Conservation (phyloP, 2,329 filamentous ascomycete species). For the Fusarium austroafricanum region DNA sequence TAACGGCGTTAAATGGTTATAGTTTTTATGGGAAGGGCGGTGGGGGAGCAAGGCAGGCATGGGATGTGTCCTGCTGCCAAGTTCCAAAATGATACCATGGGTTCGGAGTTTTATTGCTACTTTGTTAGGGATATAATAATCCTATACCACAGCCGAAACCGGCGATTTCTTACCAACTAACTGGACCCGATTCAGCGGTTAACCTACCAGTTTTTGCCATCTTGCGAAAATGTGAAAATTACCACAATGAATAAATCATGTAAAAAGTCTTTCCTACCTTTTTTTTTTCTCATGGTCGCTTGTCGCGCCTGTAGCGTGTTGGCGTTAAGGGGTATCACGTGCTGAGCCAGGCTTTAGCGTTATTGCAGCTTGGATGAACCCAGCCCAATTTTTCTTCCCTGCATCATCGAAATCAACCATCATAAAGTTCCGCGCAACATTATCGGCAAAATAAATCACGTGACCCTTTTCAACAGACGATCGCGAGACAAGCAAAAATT, state of each 20-base stretch:
- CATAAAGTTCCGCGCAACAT: constrained; percentile 31
- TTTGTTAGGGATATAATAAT: constrained; percentile 31
- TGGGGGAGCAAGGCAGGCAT: constrained; percentile 29
- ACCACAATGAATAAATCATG: neutral
- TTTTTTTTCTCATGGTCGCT: constrained; percentile 3
- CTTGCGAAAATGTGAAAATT: neutral
- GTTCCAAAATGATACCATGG: constrained; percentile 54
- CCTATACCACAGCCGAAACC: constrained; percentile 25
- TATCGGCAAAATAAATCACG: constrained; percentile 45
- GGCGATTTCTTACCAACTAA: constrained; percentile 15
- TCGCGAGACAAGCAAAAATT: constrained; percentile 42
- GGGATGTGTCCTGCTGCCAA: constrained; percentile 34
- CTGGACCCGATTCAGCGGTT: neutral
- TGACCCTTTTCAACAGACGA: constrained; percentile 46
- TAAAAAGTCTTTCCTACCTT: neutral
- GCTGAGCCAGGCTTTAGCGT: constrained; percentile 41
- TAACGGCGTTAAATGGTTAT: constrained; percentile 37
- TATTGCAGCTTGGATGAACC: constrained; percentile 23
- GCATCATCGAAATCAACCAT: constrained; percentile 45
- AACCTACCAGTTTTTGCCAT: neutral
- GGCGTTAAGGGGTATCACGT: constrained; percentile 48
- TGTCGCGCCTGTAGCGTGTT: constrained; percentile 32
- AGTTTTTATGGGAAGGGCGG: constrained; percentile 33
- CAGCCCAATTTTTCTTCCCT: constrained; percentile 47
- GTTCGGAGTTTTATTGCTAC: constrained; percentile 42